phyloP scores from a whole-genome alignment of 495 filamentous ascomycete genomes.

The Trichoderma parareesei region DNA sequence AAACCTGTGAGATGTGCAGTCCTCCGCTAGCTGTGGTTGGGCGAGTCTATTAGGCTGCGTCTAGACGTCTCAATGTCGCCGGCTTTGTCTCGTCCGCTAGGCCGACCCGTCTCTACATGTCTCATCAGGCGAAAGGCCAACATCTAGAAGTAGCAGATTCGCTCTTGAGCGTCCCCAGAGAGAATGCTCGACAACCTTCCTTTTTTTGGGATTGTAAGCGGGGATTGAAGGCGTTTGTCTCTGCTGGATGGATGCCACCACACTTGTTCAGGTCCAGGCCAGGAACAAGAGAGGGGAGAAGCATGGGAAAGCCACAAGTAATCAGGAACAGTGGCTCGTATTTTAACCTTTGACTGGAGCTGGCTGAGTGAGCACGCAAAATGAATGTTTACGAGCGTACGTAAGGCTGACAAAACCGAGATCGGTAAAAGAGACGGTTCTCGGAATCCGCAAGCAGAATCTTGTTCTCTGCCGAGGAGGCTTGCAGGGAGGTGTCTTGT shows the following conservation, averaged over 20 bases:
- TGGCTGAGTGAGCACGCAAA: slow-evolving; percentile 7
- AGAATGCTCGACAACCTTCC: neutral
- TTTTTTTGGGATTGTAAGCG: neutral
- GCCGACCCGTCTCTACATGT: neutral
- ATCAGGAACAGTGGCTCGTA: slow-evolving; percentile 7
- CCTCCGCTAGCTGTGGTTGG: neutral
- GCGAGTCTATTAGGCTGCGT: neutral
- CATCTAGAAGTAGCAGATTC: neutral
- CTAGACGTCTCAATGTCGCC: neutral
- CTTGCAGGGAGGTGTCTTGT: neutral
- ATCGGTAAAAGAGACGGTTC: neutral
- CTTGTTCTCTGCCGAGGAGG: neutral
- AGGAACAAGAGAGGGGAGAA: slow-evolving; percentile 1
- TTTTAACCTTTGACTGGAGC: neutral
- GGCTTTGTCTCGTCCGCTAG: neutral
- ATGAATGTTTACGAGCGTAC: neutral
- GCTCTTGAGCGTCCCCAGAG: neutral
- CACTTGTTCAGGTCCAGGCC: neutral
- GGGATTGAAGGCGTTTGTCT: neutral
- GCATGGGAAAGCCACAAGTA: neutral
- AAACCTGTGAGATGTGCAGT: neutral
- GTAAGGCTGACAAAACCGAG: slow-evolving; percentile 7
- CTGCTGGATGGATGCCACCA: neutral
- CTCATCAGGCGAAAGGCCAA: neutral
- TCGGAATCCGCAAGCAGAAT: neutral